These are phyloP conservation scores for Lyophyllum shimeji DNA, from an alignment of 768 basidiomycete genomes.

Conservation along the genomic window DNA sequence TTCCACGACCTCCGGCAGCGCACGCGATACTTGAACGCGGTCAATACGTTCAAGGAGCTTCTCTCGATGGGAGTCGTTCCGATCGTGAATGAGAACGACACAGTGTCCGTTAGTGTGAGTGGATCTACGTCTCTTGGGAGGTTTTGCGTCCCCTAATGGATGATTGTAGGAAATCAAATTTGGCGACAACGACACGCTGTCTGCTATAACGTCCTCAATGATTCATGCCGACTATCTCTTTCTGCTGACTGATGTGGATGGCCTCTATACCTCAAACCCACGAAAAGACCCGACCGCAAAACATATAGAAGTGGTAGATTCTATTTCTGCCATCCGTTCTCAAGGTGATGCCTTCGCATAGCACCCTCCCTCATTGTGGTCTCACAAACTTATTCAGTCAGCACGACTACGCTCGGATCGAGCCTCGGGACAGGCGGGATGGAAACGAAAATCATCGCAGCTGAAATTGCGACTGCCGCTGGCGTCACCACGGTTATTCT, in stretches of 20 bases:
- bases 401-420: slow-evolving; percentile 89
- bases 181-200: slow-evolving; percentile 97
- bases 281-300: slow-evolving; percentile 83
- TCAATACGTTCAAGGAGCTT: slow-evolving; percentile 91
- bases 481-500: slow-evolving; percentile 92
- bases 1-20: slow-evolving; percentile 52
- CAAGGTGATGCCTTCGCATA: slow-evolving; percentile 54
- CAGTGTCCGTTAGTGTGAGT: slow-evolving; percentile 93
- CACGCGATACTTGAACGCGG: slow-evolving; percentile 93
- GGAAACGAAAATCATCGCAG: slow-evolving; percentile 99
- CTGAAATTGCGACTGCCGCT: slow-evolving; percentile 94
- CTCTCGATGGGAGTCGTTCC: slow-evolving; percentile 94
- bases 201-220: slow-evolving; percentile 97
- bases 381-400: slow-evolving; percentile 52
- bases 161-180: slow-evolving; percentile 95
- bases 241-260: slow-evolving; percentile 94
- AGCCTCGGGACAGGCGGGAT: slow-evolving; percentile 96
- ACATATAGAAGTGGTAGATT: slow-evolving; percentile 79
- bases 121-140: not conserved
- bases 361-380: not conserved
- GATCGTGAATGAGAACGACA: slow-evolving; percentile 99
- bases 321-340: slow-evolving; percentile 75
- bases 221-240: slow-evolving; percentile 98
- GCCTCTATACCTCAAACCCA: slow-evolving; percentile 93
- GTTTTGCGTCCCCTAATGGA: not conserved